These are phyloP conservation scores for Graphiopsis chlorocephala DNA, from an alignment of 2,329 filamentous ascomycete genomes.

Conservation along the genomic window DNA sequence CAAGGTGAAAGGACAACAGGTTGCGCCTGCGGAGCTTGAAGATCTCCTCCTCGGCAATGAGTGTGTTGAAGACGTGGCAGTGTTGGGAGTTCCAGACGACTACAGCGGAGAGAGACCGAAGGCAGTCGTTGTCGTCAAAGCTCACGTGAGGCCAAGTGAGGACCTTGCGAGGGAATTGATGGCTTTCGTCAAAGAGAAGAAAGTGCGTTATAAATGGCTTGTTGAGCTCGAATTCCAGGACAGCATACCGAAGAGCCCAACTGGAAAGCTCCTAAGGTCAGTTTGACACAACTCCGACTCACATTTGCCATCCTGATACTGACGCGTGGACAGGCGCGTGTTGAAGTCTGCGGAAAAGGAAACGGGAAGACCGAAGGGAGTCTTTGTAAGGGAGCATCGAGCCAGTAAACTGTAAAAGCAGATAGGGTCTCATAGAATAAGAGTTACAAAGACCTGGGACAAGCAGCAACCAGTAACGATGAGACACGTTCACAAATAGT, in stretches of 20 bases:
- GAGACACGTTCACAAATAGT: neutral
- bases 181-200: slow-evolving; percentile 62
- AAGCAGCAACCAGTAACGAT: neutral
- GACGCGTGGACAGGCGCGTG: neutral
- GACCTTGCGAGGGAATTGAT: slow-evolving; percentile 48
- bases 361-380: neutral
- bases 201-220: slow-evolving; percentile 69
- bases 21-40: slow-evolving; percentile 62
- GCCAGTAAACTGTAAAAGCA: neutral
- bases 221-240: slow-evolving; percentile 59
- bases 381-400: neutral
- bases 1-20: slow-evolving; percentile 62
- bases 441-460: neutral
- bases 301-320: neutral
- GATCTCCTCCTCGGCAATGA: slow-evolving; percentile 57
- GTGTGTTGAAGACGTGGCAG: slow-evolving; percentile 57
- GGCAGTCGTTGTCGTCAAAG: slow-evolving; percentile 52
- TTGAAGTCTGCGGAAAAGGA: slow-evolving; percentile 7
- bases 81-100: slow-evolving; percentile 54
- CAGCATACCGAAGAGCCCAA: slow-evolving; percentile 12
- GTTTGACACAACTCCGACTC: neutral
- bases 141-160: slow-evolving; percentile 20
- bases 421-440: neutral
- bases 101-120: slow-evolving; percentile 57
- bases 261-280: neutral